Conservation (phyloP, 2,329 filamentous ascomycete genomes). For the Cephalotrichum gorgonifer region DNA sequence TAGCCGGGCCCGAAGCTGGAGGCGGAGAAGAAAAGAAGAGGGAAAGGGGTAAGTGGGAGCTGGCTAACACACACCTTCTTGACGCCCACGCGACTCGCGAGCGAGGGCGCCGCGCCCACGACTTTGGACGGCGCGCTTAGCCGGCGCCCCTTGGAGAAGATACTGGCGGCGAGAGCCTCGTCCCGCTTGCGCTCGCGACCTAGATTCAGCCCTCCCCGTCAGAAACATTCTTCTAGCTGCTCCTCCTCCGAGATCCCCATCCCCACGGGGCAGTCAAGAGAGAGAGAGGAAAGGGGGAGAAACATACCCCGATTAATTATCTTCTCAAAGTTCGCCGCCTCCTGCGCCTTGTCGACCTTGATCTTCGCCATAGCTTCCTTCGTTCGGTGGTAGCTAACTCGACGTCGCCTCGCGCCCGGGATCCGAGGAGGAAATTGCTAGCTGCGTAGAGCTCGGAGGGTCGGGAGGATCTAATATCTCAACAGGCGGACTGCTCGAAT, state of each 20-base stretch:
- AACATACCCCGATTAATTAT: slow-evolving; percentile 43
- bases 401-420: no score
- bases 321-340: slow-evolving; percentile 41
- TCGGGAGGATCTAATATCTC: no score
- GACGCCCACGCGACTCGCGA: slow-evolving; percentile 63
- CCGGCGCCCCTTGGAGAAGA: slow-evolving; percentile 54
- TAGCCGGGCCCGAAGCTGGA: background rate
- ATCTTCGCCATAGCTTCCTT: slow-evolving; percentile 14
- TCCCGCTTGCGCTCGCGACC: slow-evolving; percentile 62
- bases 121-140: slow-evolving; percentile 43
- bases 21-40: background rate
- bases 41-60: slow-evolving; percentile 1
- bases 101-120: slow-evolving; percentile 40
- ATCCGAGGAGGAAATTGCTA: no score
- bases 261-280: no score
- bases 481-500: no score
- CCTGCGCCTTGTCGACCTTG: slow-evolving; percentile 19
- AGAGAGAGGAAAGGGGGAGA: background rate
- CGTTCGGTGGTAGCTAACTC: background rate
- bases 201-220: slow-evolving; percentile 15
- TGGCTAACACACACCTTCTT: slow-evolving; percentile 63
- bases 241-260: background rate
- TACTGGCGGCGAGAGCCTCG: slow-evolving; percentile 59
- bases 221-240: background rate
- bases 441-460: no score